phyloP scores from a whole-genome alignment of 73 alveolate species.

The Tetrahymena thermophila region DNA sequence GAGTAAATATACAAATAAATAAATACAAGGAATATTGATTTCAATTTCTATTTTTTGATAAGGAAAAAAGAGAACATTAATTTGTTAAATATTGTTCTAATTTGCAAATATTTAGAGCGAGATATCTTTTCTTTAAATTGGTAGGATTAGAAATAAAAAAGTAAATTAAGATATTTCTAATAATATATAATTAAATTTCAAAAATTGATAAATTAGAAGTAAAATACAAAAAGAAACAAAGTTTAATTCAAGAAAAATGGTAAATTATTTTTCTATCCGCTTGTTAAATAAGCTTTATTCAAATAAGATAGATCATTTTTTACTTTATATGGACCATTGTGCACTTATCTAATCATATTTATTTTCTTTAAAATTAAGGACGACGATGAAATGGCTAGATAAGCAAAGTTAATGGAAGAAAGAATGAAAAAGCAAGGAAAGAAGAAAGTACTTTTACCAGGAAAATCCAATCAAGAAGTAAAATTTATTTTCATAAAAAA shows the following conservation, averaged over 20 bases:
- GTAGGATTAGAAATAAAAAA: not conserved
- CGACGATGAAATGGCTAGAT: not conserved
- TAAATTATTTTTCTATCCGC: not conserved
- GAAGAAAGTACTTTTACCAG: conserved; percentile 1
- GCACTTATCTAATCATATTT: not conserved
- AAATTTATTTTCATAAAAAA: not conserved
- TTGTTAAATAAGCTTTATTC: not conserved
- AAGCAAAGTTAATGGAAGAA: not conserved
- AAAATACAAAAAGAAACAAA: not conserved
- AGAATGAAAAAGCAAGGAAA: not conserved
- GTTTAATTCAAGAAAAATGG: not conserved
- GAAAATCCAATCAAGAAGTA: not conserved
- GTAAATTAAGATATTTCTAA: not conserved
- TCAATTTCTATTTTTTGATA: not conserved
- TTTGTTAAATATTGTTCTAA: not conserved
- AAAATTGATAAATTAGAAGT: not conserved
- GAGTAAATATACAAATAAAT: no score
- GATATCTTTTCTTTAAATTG: not conserved
- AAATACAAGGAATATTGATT: not conserved
- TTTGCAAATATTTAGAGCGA: not conserved
- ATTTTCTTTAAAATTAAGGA: not conserved
- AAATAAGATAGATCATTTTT: not conserved
- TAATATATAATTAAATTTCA: not conserved
- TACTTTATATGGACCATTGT: not conserved
- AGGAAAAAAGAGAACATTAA: not conserved